Conservation (phyloP, 768 basidiomycete genomes). For the Termitomyces heimii region DNA sequence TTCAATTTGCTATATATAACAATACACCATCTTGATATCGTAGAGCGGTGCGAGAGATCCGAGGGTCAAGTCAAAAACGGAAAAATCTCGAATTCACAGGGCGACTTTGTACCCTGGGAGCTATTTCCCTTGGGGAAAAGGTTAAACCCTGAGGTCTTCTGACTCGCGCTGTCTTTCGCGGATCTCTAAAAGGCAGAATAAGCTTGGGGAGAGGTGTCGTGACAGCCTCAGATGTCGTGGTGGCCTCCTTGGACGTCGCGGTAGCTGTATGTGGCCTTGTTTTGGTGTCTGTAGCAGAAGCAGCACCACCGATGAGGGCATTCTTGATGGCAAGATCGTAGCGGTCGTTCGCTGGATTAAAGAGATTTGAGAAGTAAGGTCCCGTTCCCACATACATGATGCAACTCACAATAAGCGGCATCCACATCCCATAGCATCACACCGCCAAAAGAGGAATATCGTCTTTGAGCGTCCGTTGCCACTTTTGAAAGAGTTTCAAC, state of each 20-base stretch:
- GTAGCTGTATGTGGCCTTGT: background rate
- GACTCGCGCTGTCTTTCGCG: slow-evolving; percentile 26
- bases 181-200: slow-evolving; percentile 21
- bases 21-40: background rate
- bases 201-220: slow-evolving; percentile 8
- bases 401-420: slow-evolving; percentile 34
- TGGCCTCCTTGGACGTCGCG: background rate
- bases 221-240: background rate
- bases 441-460: slow-evolving; percentile 56
- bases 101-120: slow-evolving; percentile 8
- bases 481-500: slow-evolving; percentile 35
- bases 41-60: background rate
- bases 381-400: slow-evolving; percentile 8
- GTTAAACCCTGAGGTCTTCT: slow-evolving; percentile 21
- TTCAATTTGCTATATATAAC: background rate
- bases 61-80: slow-evolving; percentile 12
- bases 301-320: slow-evolving; percentile 25
- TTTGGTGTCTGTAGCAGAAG: slow-evolving; percentile 3
- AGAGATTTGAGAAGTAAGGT: background rate
- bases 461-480: slow-evolving; percentile 36
- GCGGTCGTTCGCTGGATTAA: slow-evolving; percentile 33
- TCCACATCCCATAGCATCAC: slow-evolving; percentile 45
- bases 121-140: slow-evolving; percentile 9
- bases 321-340: slow-evolving; percentile 47
- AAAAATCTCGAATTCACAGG: slow-evolving; percentile 21